phyloP scores from a whole-genome alignment of 1,139 yeast genomes.

The Zygosaccharomyces sapae region DNA sequence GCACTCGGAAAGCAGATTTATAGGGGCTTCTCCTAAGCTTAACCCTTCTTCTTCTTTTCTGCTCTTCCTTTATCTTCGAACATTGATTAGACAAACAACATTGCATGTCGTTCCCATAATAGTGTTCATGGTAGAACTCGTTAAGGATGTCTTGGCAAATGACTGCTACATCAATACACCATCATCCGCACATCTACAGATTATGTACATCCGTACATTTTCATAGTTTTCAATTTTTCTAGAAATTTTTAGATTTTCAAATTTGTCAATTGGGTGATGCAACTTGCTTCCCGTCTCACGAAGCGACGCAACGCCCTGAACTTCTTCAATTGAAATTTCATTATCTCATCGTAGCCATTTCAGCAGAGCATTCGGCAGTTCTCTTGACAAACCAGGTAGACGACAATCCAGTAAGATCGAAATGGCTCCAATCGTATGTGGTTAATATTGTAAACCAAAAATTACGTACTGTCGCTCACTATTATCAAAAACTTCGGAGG shows the following conservation, averaged over 20 bases:
- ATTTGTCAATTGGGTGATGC: too few relatives aligned
- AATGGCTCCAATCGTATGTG: constrained; percentile 42
- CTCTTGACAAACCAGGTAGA: too few relatives aligned
- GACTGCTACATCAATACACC: constrained; percentile 1
- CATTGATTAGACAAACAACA: not conserved
- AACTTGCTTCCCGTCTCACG: too few relatives aligned
- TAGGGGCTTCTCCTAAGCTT: not conserved
- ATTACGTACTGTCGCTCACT: constrained; percentile 11
- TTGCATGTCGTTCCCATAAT: not conserved
- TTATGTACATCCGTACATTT: constrained; percentile 9
- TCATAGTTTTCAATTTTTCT: not conserved
- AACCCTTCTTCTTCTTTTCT: not conserved
- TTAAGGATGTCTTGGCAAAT: not conserved
- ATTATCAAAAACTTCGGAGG: constrained; percentile 11
- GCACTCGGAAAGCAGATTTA: not conserved
- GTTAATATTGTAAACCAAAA: constrained; percentile 10
- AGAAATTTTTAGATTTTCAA: too few relatives aligned
- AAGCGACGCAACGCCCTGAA: not conserved
- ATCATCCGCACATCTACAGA: not conserved
- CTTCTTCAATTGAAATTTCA: constrained; percentile 1
- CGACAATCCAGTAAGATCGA: constrained; percentile 9
- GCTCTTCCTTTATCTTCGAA: not conserved
- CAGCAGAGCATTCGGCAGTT: too few relatives aligned
- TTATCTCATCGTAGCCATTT: too few relatives aligned
- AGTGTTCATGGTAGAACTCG: not conserved